Percentiles rank a stretch among this genome's conserved stretches.
These are phyloP conservation scores for Achlya hypogyna DNA, from an alignment of 352 stramenopile species.

Conservation along the genomic window DNA sequence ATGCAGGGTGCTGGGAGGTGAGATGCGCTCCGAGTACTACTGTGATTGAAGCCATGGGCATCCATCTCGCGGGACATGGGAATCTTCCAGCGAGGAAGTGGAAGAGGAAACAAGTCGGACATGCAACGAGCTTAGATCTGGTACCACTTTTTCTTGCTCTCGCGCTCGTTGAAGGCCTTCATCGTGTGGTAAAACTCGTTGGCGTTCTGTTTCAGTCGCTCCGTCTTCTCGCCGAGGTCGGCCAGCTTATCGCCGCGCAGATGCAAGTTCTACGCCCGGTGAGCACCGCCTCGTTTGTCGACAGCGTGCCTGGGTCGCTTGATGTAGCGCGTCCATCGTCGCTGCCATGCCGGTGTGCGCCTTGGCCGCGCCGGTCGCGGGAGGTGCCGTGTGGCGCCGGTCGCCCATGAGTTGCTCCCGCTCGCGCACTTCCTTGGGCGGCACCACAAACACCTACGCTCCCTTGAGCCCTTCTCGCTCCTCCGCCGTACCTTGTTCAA, in stretches of 20 bases:
- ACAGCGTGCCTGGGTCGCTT: slow-evolving; percentile 48
- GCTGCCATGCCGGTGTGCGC: slow-evolving; percentile 31
- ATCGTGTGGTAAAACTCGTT: slow-evolving; percentile 80
- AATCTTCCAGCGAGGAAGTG: too few relatives aligned
- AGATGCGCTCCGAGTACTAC: too few relatives aligned
- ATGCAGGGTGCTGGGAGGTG: too few relatives aligned
- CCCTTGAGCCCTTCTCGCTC: neutral
- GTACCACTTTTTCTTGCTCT: slow-evolving; percentile 81
- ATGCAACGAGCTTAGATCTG: too few relatives aligned
- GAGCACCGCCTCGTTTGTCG: slow-evolving; percentile 12
- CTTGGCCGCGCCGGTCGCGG: slow-evolving; percentile 17
- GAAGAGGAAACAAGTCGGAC: too few relatives aligned
- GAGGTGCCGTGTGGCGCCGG: slow-evolving; percentile 23
- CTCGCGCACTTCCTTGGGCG: slow-evolving; percentile 41
- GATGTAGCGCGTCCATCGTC: slow-evolving; percentile 55
- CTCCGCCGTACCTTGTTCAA: slow-evolving; percentile 34
- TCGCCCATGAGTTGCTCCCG: slow-evolving; percentile 48
- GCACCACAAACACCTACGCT: slow-evolving; percentile 51
- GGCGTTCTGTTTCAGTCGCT: slow-evolving; percentile 74
- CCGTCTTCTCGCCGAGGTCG: slow-evolving; percentile 65
- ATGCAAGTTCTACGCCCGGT: slow-evolving; percentile 42
- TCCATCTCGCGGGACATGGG: too few relatives aligned
- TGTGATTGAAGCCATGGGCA: too few relatives aligned
- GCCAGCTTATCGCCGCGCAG: slow-evolving; percentile 69
- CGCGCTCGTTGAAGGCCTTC: slow-evolving; percentile 79